Evolutionary conservation across 495 filamentous ascomycete species (phyloP), one percentile per base, ranked within the genome.

Genomic region (Astrothelium subdiscretum): DNA sequence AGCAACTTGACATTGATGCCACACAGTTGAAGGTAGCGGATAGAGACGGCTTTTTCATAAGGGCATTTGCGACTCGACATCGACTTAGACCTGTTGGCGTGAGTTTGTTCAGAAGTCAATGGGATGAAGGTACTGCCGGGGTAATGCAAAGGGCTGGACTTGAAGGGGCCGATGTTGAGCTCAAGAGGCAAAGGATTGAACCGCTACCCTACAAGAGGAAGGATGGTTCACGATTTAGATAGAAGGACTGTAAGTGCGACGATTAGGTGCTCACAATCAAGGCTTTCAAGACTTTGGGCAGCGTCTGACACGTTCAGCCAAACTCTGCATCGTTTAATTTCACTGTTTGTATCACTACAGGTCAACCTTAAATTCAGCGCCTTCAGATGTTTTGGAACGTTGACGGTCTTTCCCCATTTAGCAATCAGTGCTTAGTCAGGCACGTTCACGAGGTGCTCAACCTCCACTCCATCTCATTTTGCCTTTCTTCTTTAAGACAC

Each of bases 91-190:
- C 91, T 6, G 86, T 96, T 40, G 94, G 94, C 59, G 86, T 88
- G 35, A 85, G 82, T 71, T 75, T 99, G 68, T 99, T 96, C 84
- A 85, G 94, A 64, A 86, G 82, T 65, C 73, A 86, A 63, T 99
- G 91, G 90, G 94, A 99, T 72, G 88, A 90, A 43, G 80, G 82
- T 60, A 99, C 87, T 38, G 83, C 81, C 63, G 85, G 79, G 40
- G 89, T 99, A 61, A 97, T 99, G 92, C 76, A 83, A 72, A 76
- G 86, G 71, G 83, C 89, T 63, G 85, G 83, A 59, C 78, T 92
- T 59, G 79, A 81, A 40, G 88, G 88, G 22, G 85, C 85, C 61
- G 87, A 96, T 68, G 70, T 96, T 61, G 89, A 96, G 77, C 91
- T 94, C 72, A 87, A 84, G 76, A 81, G 84, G 71, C 86, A 87